Percentiles rank a stretch among this genome's conserved stretches.
Conservation (phyloP, 1,284 basidiomycete genomes). For the Naganishia sp. region DNA sequence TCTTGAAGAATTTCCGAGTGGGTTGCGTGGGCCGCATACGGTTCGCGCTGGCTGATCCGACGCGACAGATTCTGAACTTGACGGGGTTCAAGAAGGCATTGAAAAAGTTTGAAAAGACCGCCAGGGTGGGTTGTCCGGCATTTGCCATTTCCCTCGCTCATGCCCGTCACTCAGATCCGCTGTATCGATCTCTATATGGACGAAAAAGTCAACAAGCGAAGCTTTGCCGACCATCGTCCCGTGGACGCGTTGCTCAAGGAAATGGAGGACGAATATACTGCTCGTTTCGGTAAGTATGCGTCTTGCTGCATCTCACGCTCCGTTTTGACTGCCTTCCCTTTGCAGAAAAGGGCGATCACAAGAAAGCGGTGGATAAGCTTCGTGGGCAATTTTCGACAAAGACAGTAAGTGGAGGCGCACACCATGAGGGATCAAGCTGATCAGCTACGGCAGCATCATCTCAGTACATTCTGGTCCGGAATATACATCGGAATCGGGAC, state of each 20-base stretch:
- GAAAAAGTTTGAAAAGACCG: slow-evolving; percentile 91
- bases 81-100: slow-evolving; percentile 87
- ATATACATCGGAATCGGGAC: slow-evolving; percentile 73
- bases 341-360: slow-evolving; percentile 77
- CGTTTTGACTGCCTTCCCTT: slow-evolving; percentile 35
- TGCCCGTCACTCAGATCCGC: slow-evolving; percentile 36
- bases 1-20: slow-evolving; percentile 83
- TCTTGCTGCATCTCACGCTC: neutral
- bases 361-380: slow-evolving; percentile 71
- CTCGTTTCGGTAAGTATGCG: slow-evolving; percentile 65
- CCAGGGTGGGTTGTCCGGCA: slow-evolving; percentile 58
- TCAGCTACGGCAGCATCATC: slow-evolving; percentile 61
- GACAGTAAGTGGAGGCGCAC: slow-evolving; percentile 51
- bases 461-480: slow-evolving; percentile 74
- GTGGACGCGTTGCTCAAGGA: slow-evolving; percentile 70
- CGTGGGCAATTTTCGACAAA: slow-evolving; percentile 61
- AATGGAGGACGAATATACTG: slow-evolving; percentile 71
- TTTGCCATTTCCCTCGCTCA: slow-evolving; percentile 1
- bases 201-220: slow-evolving; percentile 63
- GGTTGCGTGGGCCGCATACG: slow-evolving; percentile 44
- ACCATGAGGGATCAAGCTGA: neutral
- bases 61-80: slow-evolving; percentile 72
- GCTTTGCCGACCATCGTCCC: slow-evolving; percentile 59
- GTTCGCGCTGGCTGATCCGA: neutral
- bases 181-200: slow-evolving; percentile 68